Conservation (phyloP, 179 eudicot genomes). For the Corrigiola litoralis region DNA sequence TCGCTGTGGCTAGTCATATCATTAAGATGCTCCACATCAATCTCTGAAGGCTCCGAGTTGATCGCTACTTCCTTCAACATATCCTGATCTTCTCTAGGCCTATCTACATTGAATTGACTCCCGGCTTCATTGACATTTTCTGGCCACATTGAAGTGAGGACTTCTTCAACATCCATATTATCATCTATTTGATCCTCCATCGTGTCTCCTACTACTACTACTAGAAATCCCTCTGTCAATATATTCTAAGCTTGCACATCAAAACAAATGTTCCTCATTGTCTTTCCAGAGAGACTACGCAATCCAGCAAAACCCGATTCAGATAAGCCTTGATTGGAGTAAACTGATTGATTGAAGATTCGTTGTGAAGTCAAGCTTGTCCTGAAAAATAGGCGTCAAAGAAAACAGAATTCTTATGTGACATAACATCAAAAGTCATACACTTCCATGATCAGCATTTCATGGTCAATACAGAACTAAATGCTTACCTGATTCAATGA, state of each 20-base stretch:
- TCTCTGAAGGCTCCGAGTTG: slow-evolving; percentile 39
- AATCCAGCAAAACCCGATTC: slow-evolving; percentile 6
- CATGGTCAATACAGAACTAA: background rate
- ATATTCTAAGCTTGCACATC: background rate
- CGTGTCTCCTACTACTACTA: background rate
- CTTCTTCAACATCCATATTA: slow-evolving; percentile 31
- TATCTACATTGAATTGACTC: slow-evolving; percentile 34
- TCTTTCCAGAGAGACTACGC: background rate
- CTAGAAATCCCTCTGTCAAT: background rate
- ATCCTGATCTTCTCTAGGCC: slow-evolving; percentile 28
- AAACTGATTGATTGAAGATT: background rate
- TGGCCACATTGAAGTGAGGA: slow-evolving; percentile 34
- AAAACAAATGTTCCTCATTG: background rate
- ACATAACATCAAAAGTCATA: slow-evolving; percentile 13
- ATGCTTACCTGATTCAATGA: background rate
- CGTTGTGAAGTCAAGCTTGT: background rate
- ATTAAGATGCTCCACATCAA: slow-evolving; percentile 57
- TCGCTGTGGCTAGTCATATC: slow-evolving; percentile 65
- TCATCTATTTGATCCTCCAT: slow-evolving; percentile 29
- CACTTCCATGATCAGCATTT: background rate
- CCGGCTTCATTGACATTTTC: slow-evolving; percentile 30
- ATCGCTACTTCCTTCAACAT: slow-evolving; percentile 46
- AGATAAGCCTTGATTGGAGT: background rate
- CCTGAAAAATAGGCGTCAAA: slow-evolving; percentile 3
- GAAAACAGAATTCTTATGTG: slow-evolving; percentile 14